A percentile compares a stretch with the other conserved stretches of the same genome.
phyloP scores from a whole-genome alignment of 1,284 basidiomycete genomes.

The Porodaedalea pini region DNA sequence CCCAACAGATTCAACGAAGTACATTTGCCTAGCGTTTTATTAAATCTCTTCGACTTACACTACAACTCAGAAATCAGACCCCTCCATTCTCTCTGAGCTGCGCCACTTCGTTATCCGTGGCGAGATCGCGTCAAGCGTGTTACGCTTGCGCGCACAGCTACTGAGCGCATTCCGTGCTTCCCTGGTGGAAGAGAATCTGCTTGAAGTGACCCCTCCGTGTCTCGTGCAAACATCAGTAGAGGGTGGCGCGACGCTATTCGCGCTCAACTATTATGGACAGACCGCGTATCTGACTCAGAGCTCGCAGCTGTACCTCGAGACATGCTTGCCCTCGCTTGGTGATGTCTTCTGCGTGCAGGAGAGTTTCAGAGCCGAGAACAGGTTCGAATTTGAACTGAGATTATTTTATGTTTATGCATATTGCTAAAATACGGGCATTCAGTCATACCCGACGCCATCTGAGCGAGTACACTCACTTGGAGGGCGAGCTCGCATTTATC shows the following conservation, averaged over 20 bases:
- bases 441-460: conserved; percentile 88
- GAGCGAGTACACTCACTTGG: conserved; percentile 96
- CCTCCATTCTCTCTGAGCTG: conserved; percentile 88
- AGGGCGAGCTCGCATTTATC: conserved; percentile 95
- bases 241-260: conserved; percentile 93
- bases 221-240: conserved; percentile 99
- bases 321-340: conserved; percentile 90
- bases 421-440: conserved; percentile 9
- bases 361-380: conserved; percentile 97
- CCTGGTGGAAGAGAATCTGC: conserved; percentile 63
- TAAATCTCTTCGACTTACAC: not conserved
- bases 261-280: conserved; percentile 95
- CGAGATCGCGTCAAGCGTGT: conserved; percentile 88
- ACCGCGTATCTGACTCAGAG: conserved; percentile 95
- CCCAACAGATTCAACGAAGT: conserved; percentile 89
- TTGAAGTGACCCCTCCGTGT: conserved; percentile 97
- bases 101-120: conserved; percentile 95
- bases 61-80: conserved; percentile 66
- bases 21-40: conserved; percentile 23
- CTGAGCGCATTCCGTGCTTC: conserved; percentile 84
- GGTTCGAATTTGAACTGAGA: conserved; percentile 42
- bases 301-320: conserved; percentile 97
- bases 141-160: conserved; percentile 84
- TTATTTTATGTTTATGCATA: not conserved
- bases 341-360: conserved; percentile 99